phyloP scores from a whole-genome alignment of 1,284 basidiomycete genomes.

The Rhodofomes roseus region DNA sequence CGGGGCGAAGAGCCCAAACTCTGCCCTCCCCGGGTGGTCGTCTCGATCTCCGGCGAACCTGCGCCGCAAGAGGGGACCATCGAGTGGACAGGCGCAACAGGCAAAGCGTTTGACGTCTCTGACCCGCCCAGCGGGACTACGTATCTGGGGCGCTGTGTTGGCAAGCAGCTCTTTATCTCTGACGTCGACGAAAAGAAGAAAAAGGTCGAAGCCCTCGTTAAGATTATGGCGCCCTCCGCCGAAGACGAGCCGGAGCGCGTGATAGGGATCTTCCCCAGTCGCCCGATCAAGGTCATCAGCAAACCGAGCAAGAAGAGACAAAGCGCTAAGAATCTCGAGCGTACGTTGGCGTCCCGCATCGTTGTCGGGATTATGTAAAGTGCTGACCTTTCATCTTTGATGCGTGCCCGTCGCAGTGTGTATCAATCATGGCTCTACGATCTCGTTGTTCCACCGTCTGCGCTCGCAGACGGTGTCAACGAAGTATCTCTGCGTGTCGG shows the following conservation, averaged over 20 bases:
- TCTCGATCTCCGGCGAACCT: constrained; percentile 90
- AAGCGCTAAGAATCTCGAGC: constrained; percentile 87
- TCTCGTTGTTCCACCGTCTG: constrained; percentile 92
- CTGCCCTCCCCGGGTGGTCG: constrained; percentile 78
- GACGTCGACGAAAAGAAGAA: constrained; percentile 90
- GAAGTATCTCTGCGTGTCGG: constrained; percentile 92
- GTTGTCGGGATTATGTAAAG: constrained; percentile 12
- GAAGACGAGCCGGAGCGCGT: constrained; percentile 77
- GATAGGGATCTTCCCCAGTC: constrained; percentile 84
- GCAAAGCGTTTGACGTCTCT: constrained; percentile 78
- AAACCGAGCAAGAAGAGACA: constrained; percentile 97
- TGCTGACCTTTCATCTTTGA: constrained; percentile 6
- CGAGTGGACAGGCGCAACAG: constrained; percentile 81
- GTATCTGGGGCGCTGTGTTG: constrained; percentile 83
- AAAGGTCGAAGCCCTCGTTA: constrained; percentile 87
- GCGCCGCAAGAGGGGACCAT: constrained; percentile 78
- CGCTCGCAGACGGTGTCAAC: constrained; percentile 94
- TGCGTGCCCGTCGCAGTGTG: constrained; percentile 54
- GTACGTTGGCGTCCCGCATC: constrained; percentile 47
- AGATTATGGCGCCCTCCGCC: constrained; percentile 79
- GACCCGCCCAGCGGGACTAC: constrained; percentile 79
- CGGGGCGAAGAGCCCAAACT: constrained; percentile 72
- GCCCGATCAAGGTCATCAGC: constrained; percentile 95
- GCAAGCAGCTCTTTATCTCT: constrained; percentile 88
- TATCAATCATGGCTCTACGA: constrained; percentile 93